These are phyloP conservation scores for Micractinium conductrix DNA, from an alignment of 139 green algal genomes.

Conservation along the genomic window DNA sequence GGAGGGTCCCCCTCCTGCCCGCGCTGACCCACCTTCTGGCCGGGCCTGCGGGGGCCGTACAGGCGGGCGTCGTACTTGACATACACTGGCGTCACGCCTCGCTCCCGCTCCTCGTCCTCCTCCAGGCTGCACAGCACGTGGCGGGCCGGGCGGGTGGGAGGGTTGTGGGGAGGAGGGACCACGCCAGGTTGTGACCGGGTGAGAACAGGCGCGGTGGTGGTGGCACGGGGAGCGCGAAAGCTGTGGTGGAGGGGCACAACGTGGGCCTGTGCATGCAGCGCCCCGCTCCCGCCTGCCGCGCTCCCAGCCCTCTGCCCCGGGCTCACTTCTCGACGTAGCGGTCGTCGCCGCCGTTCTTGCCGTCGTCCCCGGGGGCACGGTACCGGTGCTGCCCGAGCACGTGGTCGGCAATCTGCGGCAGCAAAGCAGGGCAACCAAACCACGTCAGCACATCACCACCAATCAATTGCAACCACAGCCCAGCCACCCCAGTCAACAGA, in stretches of 20 bases:
- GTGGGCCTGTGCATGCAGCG: too few relatives aligned
- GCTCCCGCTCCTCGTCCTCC: slow-evolving; percentile 50
- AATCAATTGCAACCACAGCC: too few relatives aligned
- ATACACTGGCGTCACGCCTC: slow-evolving; percentile 60
- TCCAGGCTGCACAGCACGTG: slow-evolving; percentile 32
- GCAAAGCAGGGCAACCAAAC: too few relatives aligned
- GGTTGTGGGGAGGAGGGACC: background rate
- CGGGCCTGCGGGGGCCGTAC: slow-evolving; percentile 60
- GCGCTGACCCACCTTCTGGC: slow-evolving; percentile 26
- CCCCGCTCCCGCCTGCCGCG: too few relatives aligned
- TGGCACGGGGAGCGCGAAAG: background rate
- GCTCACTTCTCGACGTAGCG: slow-evolving; percentile 46
- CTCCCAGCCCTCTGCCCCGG: too few relatives aligned
- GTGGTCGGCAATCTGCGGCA: slow-evolving; percentile 74
- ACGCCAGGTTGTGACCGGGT: background rate
- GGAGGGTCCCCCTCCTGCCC: too few relatives aligned
- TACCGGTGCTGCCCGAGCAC: slow-evolving; percentile 94
- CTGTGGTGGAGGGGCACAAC: too few relatives aligned
- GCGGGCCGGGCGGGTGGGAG: background rate
- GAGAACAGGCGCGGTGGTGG: background rate
- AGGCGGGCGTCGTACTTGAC: slow-evolving; percentile 82
- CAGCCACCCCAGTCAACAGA: too few relatives aligned
- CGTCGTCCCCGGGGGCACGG: slow-evolving; percentile 76
- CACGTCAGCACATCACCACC: too few relatives aligned
- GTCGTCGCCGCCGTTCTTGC: slow-evolving; percentile 53